These are phyloP conservation scores for Xylaria sp. DNA, from an alignment of 2,329 filamentous ascomycete genomes.

Conservation along the genomic window DNA sequence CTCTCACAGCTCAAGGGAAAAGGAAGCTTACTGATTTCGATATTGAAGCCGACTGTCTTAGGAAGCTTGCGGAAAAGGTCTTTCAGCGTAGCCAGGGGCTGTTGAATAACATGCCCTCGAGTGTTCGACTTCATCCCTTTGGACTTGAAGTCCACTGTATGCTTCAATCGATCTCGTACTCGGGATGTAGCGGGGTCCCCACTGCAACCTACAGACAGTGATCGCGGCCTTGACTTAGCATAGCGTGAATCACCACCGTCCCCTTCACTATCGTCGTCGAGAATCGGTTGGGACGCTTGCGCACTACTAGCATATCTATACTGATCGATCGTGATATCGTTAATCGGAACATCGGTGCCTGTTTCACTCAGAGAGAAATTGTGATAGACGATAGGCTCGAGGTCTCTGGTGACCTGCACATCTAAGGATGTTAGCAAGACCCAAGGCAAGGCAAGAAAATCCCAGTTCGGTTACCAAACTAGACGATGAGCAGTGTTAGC, in stretches of 20 bases:
- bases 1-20: neutral
- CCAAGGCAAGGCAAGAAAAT: neutral
- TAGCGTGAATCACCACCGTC: neutral
- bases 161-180: slow-evolving; percentile 50
- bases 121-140: slow-evolving; percentile 57
- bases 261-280: neutral
- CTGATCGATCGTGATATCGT: slow-evolving; percentile 54
- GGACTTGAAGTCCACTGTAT: slow-evolving; percentile 54
- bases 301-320: slow-evolving; percentile 50
- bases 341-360: slow-evolving; percentile 55
- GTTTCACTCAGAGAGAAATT: slow-evolving; percentile 57
- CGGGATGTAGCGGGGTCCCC: slow-evolving; percentile 40
- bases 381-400: slow-evolving; percentile 55
- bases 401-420: slow-evolving; percentile 56
- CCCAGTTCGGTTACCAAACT: slow-evolving; percentile 1
- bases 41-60: slow-evolving; percentile 52
- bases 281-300: slow-evolving; percentile 35
- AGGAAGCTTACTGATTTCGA: slow-evolving; percentile 54
- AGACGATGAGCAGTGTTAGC: neutral
- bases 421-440: slow-evolving; percentile 41
- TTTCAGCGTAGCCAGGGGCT: slow-evolving; percentile 53
- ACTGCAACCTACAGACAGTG: slow-evolving; percentile 40
- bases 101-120: slow-evolving; percentile 53
- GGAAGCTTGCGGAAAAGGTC: slow-evolving; percentile 53
- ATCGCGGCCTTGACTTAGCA: slow-evolving; percentile 36